These are phyloP conservation scores for Tetratostichococcus sp. DNA, from an alignment of 139 green algal genomes.

Conservation along the genomic window DNA sequence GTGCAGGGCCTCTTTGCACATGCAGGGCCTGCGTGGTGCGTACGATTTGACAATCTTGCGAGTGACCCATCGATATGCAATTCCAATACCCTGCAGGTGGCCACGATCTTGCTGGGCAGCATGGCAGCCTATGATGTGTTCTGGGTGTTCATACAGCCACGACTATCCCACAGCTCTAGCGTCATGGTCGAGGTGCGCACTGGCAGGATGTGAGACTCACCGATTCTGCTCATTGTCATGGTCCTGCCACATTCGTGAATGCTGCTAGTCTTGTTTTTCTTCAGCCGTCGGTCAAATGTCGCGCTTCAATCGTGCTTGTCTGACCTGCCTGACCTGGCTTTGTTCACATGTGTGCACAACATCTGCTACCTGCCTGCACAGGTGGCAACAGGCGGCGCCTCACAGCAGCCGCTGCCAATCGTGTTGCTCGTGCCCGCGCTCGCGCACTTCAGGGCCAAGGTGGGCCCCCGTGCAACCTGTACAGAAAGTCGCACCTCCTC, in stretches of 20 bases:
- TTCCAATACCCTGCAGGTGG: slow-evolving; percentile 60
- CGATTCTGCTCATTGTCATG: too few species aligned
- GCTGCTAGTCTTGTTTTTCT: too few species aligned
- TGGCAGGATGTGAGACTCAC: not conserved
- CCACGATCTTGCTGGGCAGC: slow-evolving; percentile 68
- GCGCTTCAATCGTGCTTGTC: too few species aligned
- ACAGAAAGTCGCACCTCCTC: too few species aligned
- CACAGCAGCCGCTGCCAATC: slow-evolving; percentile 71
- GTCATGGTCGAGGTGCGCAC: slow-evolving; percentile 85
- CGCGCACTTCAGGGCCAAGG: not conserved
- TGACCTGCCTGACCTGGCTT: too few species aligned
- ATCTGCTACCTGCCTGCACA: not conserved
- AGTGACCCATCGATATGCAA: too few species aligned
- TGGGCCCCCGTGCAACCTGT: too few species aligned
- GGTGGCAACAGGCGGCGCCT: slow-evolving; percentile 40
- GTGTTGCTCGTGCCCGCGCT: slow-evolving; percentile 74
- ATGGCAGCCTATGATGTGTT: slow-evolving; percentile 86
- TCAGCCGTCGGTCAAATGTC: too few species aligned
- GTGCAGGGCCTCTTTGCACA: not conserved
- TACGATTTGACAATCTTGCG: too few species aligned
- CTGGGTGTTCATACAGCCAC: slow-evolving; percentile 92
- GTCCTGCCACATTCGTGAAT: too few species aligned
- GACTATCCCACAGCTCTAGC: slow-evolving; percentile 61
- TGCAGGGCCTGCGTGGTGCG: too few species aligned
- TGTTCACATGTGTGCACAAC: too few species aligned